Evolutionary conservation across 345 rosid genomes (phyloP).

Genomic region (Brassica cretica): DNA sequence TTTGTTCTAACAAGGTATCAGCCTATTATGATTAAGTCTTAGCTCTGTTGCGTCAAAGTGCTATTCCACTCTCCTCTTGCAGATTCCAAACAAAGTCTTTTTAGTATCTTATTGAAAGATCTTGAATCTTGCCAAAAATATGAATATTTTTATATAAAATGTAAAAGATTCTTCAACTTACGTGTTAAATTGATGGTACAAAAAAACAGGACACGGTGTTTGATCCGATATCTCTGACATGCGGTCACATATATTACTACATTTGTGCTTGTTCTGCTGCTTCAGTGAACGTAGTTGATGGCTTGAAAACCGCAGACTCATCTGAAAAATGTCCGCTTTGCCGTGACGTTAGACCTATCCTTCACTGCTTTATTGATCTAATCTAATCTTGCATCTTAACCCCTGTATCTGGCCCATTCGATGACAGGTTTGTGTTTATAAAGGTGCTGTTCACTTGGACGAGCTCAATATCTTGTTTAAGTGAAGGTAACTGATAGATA

Average conservation of each 20-base stretch:
- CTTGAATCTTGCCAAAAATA: not conserved
- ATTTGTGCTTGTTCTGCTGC: slow-evolving; percentile 97
- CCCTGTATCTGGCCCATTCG: not conserved
- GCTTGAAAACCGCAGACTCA: slow-evolving; percentile 62
- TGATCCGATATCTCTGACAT: slow-evolving; percentile 80
- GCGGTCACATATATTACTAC: slow-evolving; percentile 92
- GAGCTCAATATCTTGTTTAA: slow-evolving; percentile 67
- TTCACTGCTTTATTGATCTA: not conserved
- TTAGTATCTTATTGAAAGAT: slow-evolving; percentile 13
- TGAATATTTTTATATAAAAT: slow-evolving; percentile 2
- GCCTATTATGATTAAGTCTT: slow-evolving; percentile 32
- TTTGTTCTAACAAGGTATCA: not conserved
- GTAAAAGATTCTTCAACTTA: slow-evolving; percentile 1
- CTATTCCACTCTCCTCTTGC: slow-evolving; percentile 34
- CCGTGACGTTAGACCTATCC: slow-evolving; percentile 65
- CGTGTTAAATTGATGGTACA: not conserved
- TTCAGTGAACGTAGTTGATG: slow-evolving; percentile 72
- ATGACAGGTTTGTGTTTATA: slow-evolving; percentile 59
- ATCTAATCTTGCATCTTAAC: not conserved
- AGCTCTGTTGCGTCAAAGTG: slow-evolving; percentile 24
- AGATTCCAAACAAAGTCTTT: slow-evolving; percentile 23
- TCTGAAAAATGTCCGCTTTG: slow-evolving; percentile 84
- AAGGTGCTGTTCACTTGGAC: slow-evolving; percentile 75
- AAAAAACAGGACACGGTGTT: slow-evolving; percentile 79
- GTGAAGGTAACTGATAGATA: slow-evolving; percentile 77